Conservation (phyloP, 2,329 filamentous ascomycete genomes). For the Penicillium capsulatum region DNA sequence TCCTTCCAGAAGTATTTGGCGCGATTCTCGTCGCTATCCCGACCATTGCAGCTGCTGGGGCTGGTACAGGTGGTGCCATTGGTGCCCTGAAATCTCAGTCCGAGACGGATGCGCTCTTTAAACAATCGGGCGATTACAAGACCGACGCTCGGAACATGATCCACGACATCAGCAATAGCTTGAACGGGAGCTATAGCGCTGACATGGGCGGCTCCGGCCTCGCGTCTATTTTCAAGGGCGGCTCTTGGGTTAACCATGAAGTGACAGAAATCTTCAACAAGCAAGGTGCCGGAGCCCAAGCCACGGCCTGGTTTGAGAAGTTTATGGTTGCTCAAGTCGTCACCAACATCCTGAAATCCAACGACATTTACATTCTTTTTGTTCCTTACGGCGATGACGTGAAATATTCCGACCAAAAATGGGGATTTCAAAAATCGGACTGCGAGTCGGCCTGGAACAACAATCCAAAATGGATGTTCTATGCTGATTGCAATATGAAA, state of each 20-base stretch:
- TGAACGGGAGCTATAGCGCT: not conserved
- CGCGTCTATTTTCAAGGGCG: not conserved
- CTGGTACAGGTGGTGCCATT: not conserved
- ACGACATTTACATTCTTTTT: not conserved
- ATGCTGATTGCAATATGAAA: no score
- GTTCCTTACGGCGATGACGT: not conserved
- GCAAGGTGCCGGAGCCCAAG: not conserved
- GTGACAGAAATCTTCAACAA: not conserved
- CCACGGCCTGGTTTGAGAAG: not conserved
- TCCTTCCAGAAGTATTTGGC: not conserved
- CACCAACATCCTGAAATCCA: not conserved
- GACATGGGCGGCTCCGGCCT: not conserved
- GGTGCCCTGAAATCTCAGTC: not conserved
- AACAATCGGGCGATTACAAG: not conserved
- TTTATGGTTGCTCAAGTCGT: not conserved
- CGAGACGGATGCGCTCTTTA: not conserved
- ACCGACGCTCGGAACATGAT: not conserved
- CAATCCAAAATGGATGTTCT: no score
- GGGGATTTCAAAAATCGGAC: no score
- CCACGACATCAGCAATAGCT: not conserved
- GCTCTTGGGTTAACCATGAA: not conserved
- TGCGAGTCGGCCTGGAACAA: no score
- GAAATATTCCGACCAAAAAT: no score
- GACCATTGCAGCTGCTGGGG: not conserved
- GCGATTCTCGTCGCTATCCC: not conserved